These are phyloP conservation scores for Aspergillus quadricinctus DNA, from an alignment of 2,329 filamentous ascomycete genomes.

Conservation along the genomic window DNA sequence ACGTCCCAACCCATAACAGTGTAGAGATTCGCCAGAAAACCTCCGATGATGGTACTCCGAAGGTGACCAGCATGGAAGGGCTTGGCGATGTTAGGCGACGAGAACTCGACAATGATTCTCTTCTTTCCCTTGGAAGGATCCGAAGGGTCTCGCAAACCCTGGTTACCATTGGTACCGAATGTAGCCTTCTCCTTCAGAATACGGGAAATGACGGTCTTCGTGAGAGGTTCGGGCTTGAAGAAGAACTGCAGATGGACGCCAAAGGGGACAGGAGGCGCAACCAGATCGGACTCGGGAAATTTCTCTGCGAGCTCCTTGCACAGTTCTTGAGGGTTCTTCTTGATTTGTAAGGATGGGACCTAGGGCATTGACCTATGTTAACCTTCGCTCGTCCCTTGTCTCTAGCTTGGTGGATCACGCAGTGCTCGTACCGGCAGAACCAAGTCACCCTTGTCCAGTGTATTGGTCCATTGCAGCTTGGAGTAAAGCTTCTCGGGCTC, in stretches of 20 bases:
- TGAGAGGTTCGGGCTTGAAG: constrained; percentile 57
- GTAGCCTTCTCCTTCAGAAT: constrained; percentile 53
- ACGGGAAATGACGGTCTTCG: constrained; percentile 54
- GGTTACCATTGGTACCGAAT: constrained; percentile 58
- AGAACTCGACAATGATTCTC: constrained; percentile 62
- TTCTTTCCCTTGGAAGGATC: constrained; percentile 54
- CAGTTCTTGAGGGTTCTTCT: constrained; percentile 57
- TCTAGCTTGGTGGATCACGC: background rate
- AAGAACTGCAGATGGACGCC: constrained; percentile 63
- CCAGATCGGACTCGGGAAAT: constrained; percentile 56
- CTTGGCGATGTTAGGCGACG: constrained; percentile 64
- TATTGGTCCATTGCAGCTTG: constrained; percentile 42
- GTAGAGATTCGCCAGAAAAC: constrained; percentile 60
- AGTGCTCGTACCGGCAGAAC: constrained; percentile 35
- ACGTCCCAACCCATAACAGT: constrained; percentile 60
- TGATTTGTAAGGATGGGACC: constrained; percentile 43
- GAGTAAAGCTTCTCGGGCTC: constrained; percentile 38
- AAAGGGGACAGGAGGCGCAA: constrained; percentile 51
- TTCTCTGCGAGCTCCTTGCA: constrained; percentile 53
- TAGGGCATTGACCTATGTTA: constrained; percentile 11
- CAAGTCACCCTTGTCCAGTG: constrained; percentile 46
- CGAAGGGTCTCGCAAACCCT: constrained; percentile 56
- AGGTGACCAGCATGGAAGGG: constrained; percentile 63
- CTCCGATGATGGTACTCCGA: constrained; percentile 63
- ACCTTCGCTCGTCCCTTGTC: background rate